Evolutionary conservation across 768 basidiomycete genomes (phyloP), one percentile per base, ranked within the genome.

Genomic region (Podaxis rugospora): DNA sequence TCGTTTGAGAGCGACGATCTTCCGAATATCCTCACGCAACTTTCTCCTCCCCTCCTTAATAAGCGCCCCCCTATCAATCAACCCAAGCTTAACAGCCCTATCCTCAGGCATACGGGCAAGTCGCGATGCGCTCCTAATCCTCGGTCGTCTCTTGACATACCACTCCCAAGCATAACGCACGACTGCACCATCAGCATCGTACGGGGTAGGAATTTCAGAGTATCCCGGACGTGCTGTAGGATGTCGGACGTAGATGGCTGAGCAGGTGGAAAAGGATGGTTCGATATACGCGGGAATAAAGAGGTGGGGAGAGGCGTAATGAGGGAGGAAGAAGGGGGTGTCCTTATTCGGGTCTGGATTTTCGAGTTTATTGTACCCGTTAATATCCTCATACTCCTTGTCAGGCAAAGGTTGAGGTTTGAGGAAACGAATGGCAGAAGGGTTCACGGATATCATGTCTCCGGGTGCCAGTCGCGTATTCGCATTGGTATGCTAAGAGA

Each of bases 161-260:
- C 93, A 98, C 74, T 96, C 96, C 97, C 97, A 99, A 2, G 93
- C 89, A 61, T 93, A 83, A 60, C 93, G 87, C 63, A 98, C 83
- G 11, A 97, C 80, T 65, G 95, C 92, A 16, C 97, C 97, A 68
- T 97, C 95, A 0, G 97, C 95, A 64, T 95, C 93, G 72, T 90
- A 98, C 2, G 97, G 97, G 3, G 92, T 92, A 5, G 96, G 93
- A 39, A 99, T 90, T 73, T 99, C 97, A 14, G 90, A 92, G 75
- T 96, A 95, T 5, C 92, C 92, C 0, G 95, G 93, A n/a, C 94
- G 86, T 0, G 96, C 97, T 0, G 95, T 97, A 6, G 97, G 97
- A 68, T 98, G 94, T 39, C 97, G 91, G 35, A 98, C 85, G 71
- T 96, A 98, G 55, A 98, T 79, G 13, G 88, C 89, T 1, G 95